Evolutionary conservation across 108 stramenopile genomes (phyloP).

Genomic region (Pseudonitzschia multiseries): DNA sequence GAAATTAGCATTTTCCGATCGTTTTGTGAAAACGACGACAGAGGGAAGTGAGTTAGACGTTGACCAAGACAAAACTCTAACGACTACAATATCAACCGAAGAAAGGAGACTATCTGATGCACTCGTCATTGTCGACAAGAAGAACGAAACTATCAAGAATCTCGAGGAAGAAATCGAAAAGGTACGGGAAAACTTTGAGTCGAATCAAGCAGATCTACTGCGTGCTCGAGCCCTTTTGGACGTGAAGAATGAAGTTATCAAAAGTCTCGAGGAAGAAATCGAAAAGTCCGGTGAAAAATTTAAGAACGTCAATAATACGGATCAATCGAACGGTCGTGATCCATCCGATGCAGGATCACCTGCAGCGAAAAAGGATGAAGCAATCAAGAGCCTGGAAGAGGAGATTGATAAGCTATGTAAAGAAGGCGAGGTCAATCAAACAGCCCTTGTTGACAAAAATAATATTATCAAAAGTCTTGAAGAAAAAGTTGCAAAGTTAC

Average conservation of each 20-base stretch:
- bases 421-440: not conserved
- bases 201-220: not conserved
- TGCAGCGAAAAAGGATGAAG: conserved; percentile 12
- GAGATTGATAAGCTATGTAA: not conserved
- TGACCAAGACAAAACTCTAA: not conserved
- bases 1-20: conserved; percentile 14
- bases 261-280: not conserved
- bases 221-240: not conserved
- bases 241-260: not conserved
- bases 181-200: not conserved
- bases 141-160: not conserved
- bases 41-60: not conserved
- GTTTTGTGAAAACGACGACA: not conserved
- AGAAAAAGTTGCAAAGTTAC: not conserved
- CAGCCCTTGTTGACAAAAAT: not conserved
- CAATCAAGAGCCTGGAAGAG: not conserved
- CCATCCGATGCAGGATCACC: too few species aligned
- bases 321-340: conserved; percentile 5
- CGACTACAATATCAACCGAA: not conserved
- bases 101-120: not conserved
- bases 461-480: not conserved
- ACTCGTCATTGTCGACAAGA: not conserved
- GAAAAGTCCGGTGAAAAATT: not conserved
- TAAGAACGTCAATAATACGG: not conserved
- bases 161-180: not conserved